Evolutionary conservation across 2,329 filamentous ascomycete species (phyloP), one percentile per base, ranked within the genome.

Genomic region (Madurella fahalii): DNA sequence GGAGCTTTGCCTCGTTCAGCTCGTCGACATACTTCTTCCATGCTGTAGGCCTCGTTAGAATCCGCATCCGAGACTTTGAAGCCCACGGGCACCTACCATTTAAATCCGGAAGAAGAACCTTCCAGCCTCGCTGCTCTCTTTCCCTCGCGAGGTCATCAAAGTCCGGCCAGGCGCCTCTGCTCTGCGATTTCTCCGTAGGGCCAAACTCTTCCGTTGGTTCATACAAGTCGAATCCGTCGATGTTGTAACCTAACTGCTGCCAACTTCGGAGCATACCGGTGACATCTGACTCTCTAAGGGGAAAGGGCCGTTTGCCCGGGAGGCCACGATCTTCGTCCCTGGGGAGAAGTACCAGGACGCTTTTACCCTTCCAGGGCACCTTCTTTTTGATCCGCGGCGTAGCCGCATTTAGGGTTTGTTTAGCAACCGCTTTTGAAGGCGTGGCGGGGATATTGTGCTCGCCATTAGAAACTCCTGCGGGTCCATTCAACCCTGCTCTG

Each of bases 1-100:
- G 85, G 50, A 99, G 78, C 73, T 96, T 99, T 57, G 93, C 90
- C 73, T 99, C 94, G 62, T 89, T 85, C 37, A 97, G 76, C 61
- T 87, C 86, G 52, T 87, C 82, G 55, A 92, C 87, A 69, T 97
- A 96, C 25, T 84, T 77, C 65, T 90, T 87, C 81, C 81, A 84
- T 1, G 80, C 78, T 78, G 53, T n/a, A 47, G 2, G 47, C 25
- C 4, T 9, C 30, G 40, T 65, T 64, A 65, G 65, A 20, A 45
- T 8, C 11, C 20, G 37, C n/a, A 20, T 9, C 11, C 1, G 9
- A 16, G 13, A 50, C 5, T 30, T 8, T 44, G 25, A 41, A 17
- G 25, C 2, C 11, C 2, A 20, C n/a, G n/a, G 37, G 16, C 4
- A 49, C 76, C 68, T 67, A 80, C 77, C 77, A 67, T 85, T 84